Base-by-base conservation (phyloP, 352 stramenopile species). In the Aphanomyces invadans region DNA sequence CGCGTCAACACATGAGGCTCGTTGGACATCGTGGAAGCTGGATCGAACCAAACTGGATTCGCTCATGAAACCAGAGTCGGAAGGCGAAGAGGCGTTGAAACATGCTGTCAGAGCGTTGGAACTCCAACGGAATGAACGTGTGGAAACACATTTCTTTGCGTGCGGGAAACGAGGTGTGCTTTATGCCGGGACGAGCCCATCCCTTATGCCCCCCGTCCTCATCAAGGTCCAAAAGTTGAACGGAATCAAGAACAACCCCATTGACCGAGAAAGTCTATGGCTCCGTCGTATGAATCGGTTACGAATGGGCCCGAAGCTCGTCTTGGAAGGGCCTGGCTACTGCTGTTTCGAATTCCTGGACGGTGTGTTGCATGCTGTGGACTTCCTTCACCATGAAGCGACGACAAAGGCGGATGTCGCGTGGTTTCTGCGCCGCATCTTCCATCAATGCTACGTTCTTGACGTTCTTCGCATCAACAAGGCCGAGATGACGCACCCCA, bases 401-500 rank as follows among this genome's bases (percentile, higher is more conserved):
- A 32, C 32, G 44, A 59, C 62, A 7, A n/a, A 45, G 4, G 21
- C 1, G 25, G 21, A 68, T 19, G 46, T 45, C 4, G 60, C 66
- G 33, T 90, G 82, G 82, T 71, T 79, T 28, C 61, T 90, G 26
- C 74, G 76, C 2, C 77, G 87, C 42, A 81, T 89, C 63, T 64
- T 90, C 26, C 78, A 77, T n/a, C 81, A 89, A 78, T 89, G 81
- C 68, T 90, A 88, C 69, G 76, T 74, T 23, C 74, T 90, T 72
- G 82, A 89, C 71, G 72, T 75, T 54, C 81, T 89, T 72, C 73
- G 79, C 4, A 78, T 89, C 48, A 90, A 89, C 71, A 90, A 90
- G 71, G 82, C 86, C 54, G 82, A 90, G 68, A 90, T 90, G 82
- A 90, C 80, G 10, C 82, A 90, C 51, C 82, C 82, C 36, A 82